A percentile compares a stretch with the other conserved stretches of the same genome.
These are phyloP conservation scores for Spizellomyces sp. DNA, from an alignment of 192 early-diverging fungal genomes.

Conservation along the genomic window DNA sequence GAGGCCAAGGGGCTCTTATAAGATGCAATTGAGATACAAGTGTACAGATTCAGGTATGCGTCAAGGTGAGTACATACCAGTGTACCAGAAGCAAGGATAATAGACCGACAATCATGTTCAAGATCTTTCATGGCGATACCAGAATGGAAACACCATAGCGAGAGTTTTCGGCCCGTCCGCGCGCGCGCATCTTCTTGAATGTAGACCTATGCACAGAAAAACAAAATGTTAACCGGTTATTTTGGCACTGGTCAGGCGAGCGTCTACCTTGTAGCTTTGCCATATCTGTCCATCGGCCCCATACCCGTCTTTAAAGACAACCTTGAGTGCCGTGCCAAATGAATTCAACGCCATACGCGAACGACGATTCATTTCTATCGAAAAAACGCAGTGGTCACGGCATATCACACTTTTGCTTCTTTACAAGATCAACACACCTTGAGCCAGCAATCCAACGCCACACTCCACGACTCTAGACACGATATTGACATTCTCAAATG, in stretches of 20 bases:
- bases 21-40: neutral
- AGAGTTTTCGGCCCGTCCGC: slow-evolving; percentile 37
- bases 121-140: slow-evolving; percentile 62
- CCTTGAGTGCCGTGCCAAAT: slow-evolving; percentile 20
- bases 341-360: slow-evolving; percentile 18
- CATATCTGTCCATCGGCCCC: neutral
- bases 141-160: slow-evolving; percentile 65
- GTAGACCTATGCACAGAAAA: too few relatives aligned
- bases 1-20: slow-evolving; percentile 52
- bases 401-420: neutral
- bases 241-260: too few relatives aligned
- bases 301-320: slow-evolving; percentile 1
- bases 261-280: slow-evolving; percentile 8
- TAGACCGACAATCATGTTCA: slow-evolving; percentile 36
- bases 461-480: slow-evolving; percentile 31
- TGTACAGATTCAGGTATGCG: neutral
- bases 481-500: neutral
- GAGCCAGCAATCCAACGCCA: slow-evolving; percentile 25
- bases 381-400: neutral
- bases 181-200: too few relatives aligned
- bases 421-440: slow-evolving; percentile 4
- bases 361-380: slow-evolving; percentile 5
- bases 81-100: slow-evolving; percentile 69
- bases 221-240: too few relatives aligned
- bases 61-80: slow-evolving; percentile 33